Base-by-base conservation (phyloP, 768 basidiomycete species). In the Psilocybe cubensis region DNA sequence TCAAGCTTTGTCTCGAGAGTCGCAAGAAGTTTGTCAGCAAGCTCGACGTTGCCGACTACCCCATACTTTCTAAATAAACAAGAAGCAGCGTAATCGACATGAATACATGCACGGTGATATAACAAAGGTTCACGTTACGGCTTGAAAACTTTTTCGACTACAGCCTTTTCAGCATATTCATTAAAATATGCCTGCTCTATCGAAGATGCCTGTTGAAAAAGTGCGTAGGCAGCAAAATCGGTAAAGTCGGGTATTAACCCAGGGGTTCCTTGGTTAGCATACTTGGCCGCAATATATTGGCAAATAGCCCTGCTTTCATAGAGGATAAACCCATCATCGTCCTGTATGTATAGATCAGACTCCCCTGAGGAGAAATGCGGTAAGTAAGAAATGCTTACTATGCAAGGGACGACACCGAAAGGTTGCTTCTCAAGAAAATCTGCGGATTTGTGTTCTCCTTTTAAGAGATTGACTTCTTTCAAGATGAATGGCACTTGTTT, bases 271-370 rank as follows among this genome's bases (percentile, higher is more conserved):
- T 84, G 78, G 49, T 71, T 56, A 4, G 78, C 67, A 61, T 84
- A 83, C 66, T 87, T 88, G 29, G 69, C 67, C 33, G 76, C 80
- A 61, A 89, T 64, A 66, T 89, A 91, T 10, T 83, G 79, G 31
- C 65, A 68, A 59, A 89, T 87, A 0, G 86, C 86, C 17, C 85
- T 83, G 38, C 79, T 79, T 63, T 88, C 87, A 67, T 79, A 88
- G 25, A 91, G 60, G 52, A 80, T 72, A 69, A 87, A 82, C 3
- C 85, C 85, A 40, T 83, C 83, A 24, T 87, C 84, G 50, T 82
- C 72, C 81, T 82, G 53, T 21, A 31, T 17, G 21, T 3, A 8
- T 23, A 23, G 18, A 11, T 12, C 29, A 43, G 2, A n/a, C 2
- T 45, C n/a, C n/a, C n/a, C n/a, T 23, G 23, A n/a, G 7, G 12